phyloP scores from a whole-genome alignment of 2,329 filamentous ascomycete species.

The Fusarium sp. region DNA sequence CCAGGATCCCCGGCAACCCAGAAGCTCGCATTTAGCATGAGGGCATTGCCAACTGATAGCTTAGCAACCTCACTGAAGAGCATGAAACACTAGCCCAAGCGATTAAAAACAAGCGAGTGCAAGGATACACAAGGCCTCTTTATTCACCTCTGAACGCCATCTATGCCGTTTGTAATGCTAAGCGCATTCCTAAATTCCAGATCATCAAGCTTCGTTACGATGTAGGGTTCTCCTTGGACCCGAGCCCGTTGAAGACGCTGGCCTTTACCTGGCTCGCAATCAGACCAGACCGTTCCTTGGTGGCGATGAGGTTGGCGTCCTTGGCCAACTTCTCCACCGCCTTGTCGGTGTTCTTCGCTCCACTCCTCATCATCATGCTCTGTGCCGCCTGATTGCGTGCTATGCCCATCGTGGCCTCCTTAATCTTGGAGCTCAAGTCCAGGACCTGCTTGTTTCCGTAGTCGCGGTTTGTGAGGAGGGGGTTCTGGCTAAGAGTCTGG shows the following conservation, averaged over 20 bases:
- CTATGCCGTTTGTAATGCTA: slow-evolving; percentile 41
- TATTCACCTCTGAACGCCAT: slow-evolving; percentile 46
- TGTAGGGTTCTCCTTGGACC: slow-evolving; percentile 34
- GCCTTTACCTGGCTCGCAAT: slow-evolving; percentile 73
- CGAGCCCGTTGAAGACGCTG: slow-evolving; percentile 66
- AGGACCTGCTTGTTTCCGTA: slow-evolving; percentile 93
- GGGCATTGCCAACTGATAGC: background rate
- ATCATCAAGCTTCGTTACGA: slow-evolving; percentile 24
- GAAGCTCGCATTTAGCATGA: background rate
- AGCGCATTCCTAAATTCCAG: slow-evolving; percentile 32
- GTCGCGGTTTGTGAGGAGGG: slow-evolving; percentile 90
- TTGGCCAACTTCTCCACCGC: slow-evolving; percentile 70
- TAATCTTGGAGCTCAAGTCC: slow-evolving; percentile 86
- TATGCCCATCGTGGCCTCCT: slow-evolving; percentile 65
- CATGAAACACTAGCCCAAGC: background rate
- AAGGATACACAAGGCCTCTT: slow-evolving; percentile 19
- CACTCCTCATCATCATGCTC: slow-evolving; percentile 41
- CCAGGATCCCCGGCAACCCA: slow-evolving; percentile 15
- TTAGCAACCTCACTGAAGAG: background rate
- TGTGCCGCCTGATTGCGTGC: slow-evolving; percentile 43
- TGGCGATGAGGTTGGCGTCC: slow-evolving; percentile 71
- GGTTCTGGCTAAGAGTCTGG: slow-evolving; percentile 90
- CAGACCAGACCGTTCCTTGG: slow-evolving; percentile 72
- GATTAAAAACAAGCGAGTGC: background rate
- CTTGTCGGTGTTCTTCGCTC: slow-evolving; percentile 51